phyloP scores from a whole-genome alignment of 805 yeast genomes.

The Danielia oregonensis region DNA sequence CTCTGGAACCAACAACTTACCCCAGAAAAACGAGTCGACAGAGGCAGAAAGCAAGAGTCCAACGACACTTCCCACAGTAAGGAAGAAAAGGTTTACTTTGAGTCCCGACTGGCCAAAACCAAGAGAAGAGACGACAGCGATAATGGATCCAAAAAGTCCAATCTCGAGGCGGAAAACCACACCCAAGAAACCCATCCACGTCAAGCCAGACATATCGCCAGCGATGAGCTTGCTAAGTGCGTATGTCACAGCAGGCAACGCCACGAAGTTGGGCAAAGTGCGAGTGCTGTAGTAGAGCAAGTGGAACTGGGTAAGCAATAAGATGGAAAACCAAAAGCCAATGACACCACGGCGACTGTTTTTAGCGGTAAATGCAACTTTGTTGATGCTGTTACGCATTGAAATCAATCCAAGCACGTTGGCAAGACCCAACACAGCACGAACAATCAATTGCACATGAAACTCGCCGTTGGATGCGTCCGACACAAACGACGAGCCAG shows the following conservation, averaged over 20 bases:
- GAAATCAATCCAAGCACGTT: constrained; percentile 53
- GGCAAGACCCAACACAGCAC: constrained; percentile 60
- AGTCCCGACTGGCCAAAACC: constrained; percentile 46
- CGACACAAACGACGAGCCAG: constrained; percentile 9
- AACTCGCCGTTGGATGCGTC: constrained; percentile 32
- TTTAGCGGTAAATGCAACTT: constrained; percentile 20
- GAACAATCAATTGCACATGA: constrained; percentile 48
- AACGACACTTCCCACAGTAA: constrained; percentile 46
- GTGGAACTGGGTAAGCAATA: constrained; percentile 73
- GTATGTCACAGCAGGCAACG: constrained; percentile 64
- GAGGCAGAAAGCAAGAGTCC: constrained; percentile 48
- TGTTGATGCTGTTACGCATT: constrained; percentile 39
- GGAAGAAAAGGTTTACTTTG: constrained; percentile 29
- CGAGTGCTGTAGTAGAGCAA: constrained; percentile 75
- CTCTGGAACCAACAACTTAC: constrained; percentile 62
- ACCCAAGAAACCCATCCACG: constrained; percentile 58
- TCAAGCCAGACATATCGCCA: constrained; percentile 47
- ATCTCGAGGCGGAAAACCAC: constrained; percentile 72
- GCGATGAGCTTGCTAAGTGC: constrained; percentile 49
- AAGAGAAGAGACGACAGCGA: constrained; percentile 45
- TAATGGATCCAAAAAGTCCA: constrained; percentile 47
- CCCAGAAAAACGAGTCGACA: constrained; percentile 81
- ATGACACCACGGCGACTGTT: constrained; percentile 19
- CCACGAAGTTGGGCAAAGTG: constrained; percentile 83
- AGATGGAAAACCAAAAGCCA: constrained; percentile 57